phyloP scores from a whole-genome alignment of 164 flowering plant genomes.

The Nelumbo lutea region DNA sequence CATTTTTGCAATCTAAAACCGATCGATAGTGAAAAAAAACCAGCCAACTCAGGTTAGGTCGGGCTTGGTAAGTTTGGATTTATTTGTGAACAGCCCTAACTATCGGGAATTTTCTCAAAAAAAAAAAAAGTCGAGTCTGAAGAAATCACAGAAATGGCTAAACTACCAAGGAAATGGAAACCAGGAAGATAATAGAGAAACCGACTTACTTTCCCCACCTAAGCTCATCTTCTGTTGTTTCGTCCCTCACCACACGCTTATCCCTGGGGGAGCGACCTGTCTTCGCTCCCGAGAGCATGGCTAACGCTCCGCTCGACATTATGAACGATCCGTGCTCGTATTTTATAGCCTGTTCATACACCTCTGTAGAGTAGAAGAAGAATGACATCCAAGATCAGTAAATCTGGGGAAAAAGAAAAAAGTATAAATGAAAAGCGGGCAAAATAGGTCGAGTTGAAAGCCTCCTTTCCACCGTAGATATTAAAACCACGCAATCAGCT shows the following conservation, averaged over 20 bases:
- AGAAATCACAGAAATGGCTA: background rate
- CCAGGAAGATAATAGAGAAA: background rate
- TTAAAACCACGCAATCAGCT: too few species aligned
- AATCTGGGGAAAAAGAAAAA: background rate
- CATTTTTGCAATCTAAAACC: too few species aligned
- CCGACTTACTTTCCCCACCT: constrained; percentile 99
- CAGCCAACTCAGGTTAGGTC: too few species aligned
- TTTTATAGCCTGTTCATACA: too few species aligned
- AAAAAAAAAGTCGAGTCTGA: too few species aligned
- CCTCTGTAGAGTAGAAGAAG: background rate
- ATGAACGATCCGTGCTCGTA: constrained; percentile 12
- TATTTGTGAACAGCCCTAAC: too few species aligned
- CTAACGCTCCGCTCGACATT: constrained; percentile 80
- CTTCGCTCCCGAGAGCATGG: constrained; percentile 93
- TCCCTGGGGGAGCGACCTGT: constrained; percentile 92
- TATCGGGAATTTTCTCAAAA: too few species aligned
- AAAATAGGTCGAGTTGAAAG: too few species aligned
- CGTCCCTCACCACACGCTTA: constrained; percentile 89
- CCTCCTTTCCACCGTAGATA: too few species aligned
- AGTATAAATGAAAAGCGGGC: background rate
- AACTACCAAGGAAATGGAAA: background rate
- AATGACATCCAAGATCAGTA: background rate
- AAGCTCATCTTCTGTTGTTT: constrained; percentile 69
- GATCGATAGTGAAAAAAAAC: too few species aligned
- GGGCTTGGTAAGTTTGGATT: too few species aligned